Evolutionary conservation across 2,329 filamentous ascomycete genomes (phyloP), one percentile per base, ranked within the genome.

Genomic region (Fonsecaea erecta): DNA sequence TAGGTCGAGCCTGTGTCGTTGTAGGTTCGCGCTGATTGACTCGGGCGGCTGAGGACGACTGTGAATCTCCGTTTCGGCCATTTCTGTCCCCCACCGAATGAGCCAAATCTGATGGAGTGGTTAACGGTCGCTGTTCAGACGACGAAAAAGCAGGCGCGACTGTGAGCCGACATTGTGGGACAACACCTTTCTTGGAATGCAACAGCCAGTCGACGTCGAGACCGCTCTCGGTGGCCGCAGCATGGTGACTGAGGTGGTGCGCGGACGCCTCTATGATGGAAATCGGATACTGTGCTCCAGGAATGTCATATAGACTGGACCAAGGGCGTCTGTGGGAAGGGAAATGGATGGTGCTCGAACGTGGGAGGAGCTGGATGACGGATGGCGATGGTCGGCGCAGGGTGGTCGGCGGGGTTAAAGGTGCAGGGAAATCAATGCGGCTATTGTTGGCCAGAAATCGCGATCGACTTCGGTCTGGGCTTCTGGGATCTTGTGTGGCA

Each of bases 151-250:
- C 35, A 52, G 30, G 28, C 16, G 58, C 34, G n/a, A 26, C 51
- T 54, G 58, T 11, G 46, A 32, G 34, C 9, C 43, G 24, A 35
- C 30, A 56, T 12, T 40, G 21, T 57, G 26, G 24, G 52, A 54
- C 79, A 84, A 78, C 83, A 91, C 92, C 92, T 89, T 90, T 93
- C 69, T 88, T 87, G 72, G 89, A 87, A 75, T 91, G 90, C 79
- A 95, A 90, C 82, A 96, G 90, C 92, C 92, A 96, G 78, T 90
- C 93, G 75, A 96, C 92, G 79, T 96, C 92, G 74, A 96, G 86
- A 71, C 89, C 89, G 48, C 64, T 55, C 32, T 56, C 67, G 46
- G 26, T 57, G 77, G 92, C 88, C 70, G 91, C 86, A 72, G 90
- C 68, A 70, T 70, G 24, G 46, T 65, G 43, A n/a, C 21, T 34